Percentiles rank a stretch among this genome's conserved stretches.
These are phyloP conservation scores for Batrachochytrium dendrobatidis DNA, from an alignment of 371 early-diverging fungal species.

Conservation along the genomic window DNA sequence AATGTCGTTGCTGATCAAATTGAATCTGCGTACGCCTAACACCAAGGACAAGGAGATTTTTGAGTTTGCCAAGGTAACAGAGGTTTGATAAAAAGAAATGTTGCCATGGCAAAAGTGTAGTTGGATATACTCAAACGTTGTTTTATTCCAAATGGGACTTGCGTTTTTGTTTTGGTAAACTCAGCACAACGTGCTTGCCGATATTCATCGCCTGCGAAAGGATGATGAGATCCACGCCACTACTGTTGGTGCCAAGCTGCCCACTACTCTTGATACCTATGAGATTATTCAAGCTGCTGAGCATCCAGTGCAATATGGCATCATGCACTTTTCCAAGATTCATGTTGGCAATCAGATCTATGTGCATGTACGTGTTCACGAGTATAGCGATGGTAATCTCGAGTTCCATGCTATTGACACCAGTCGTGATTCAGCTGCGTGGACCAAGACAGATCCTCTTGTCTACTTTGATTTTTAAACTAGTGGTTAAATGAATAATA, in stretches of 20 bases:
- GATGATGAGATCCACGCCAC: not conserved
- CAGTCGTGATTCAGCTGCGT: not conserved
- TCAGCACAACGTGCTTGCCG: not conserved
- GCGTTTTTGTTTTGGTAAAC: too few species aligned
- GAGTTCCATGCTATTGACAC: not conserved
- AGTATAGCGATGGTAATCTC: not conserved
- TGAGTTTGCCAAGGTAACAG: not conserved
- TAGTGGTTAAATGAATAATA: too few species aligned
- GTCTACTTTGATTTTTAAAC: slow-evolving; percentile 2
- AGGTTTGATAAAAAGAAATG: too few species aligned
- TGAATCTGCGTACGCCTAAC: not conserved
- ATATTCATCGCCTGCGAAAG: not conserved
- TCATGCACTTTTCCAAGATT: not conserved
- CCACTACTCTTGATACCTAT: not conserved
- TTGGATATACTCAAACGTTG: too few species aligned
- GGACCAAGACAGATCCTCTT: not conserved
- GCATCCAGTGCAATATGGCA: not conserved
- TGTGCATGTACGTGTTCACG: slow-evolving; percentile 1
- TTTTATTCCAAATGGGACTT: too few species aligned
- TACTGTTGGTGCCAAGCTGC: not conserved
- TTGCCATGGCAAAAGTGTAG: too few species aligned
- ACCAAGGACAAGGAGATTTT: not conserved
- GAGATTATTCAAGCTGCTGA: not conserved
- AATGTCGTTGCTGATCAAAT: not conserved
- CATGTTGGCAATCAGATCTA: not conserved